Conservation (phyloP, 805 yeast genomes). For the Kodamaea kaohsiungensis region DNA sequence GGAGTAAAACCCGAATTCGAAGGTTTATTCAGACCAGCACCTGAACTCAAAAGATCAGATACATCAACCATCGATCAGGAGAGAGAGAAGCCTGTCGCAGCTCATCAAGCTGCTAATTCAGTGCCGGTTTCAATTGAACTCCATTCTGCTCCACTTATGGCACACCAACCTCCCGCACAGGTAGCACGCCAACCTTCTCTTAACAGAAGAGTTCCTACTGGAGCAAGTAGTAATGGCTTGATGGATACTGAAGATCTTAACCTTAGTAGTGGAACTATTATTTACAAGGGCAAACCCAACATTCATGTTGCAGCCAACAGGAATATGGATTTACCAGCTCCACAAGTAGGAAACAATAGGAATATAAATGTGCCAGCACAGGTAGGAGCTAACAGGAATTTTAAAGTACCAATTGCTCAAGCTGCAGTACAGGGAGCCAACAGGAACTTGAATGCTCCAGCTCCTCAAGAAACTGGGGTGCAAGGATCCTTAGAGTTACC, state of each 20-base stretch:
- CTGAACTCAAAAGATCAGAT: conserved; percentile 16
- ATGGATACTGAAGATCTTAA: neutral
- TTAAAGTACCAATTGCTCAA: too few relatives aligned
- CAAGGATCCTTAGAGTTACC: neutral
- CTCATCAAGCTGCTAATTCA: neutral
- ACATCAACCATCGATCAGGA: neutral
- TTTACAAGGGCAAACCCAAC: neutral
- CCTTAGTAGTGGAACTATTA: neutral
- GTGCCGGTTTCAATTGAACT: neutral
- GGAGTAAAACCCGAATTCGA: conserved; percentile 25
- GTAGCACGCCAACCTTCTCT: neutral
- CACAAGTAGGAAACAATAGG: neutral
- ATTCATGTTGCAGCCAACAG: neutral
- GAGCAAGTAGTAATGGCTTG: neutral
- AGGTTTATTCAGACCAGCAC: conserved; percentile 25
- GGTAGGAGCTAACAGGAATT: too few relatives aligned
- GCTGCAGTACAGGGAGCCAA: too few relatives aligned
- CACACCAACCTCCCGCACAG: too few relatives aligned
- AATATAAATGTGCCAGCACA: too few relatives aligned
- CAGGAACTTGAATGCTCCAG: too few relatives aligned
- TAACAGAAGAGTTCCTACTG: neutral
- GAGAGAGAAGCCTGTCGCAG: neutral
- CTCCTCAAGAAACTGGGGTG: too few relatives aligned
- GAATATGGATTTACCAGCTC: neutral
- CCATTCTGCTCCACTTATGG: neutral